These are phyloP conservation scores for Eustoma russellianum DNA, from an alignment of 257 asterid species.

Conservation along the genomic window DNA sequence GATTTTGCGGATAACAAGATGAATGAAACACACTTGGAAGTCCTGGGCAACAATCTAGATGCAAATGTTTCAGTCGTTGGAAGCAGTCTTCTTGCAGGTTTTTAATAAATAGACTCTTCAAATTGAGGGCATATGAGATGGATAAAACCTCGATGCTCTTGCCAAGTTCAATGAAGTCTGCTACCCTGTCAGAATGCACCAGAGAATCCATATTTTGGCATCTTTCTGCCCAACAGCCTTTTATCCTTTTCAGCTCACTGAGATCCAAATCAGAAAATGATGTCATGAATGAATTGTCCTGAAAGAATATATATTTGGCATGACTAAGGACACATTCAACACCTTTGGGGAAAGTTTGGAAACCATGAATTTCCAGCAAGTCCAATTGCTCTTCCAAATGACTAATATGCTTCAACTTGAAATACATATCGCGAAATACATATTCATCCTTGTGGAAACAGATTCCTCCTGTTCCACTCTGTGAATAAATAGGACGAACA, in stretches of 20 bases:
- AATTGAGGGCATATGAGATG: slow-evolving; percentile 8
- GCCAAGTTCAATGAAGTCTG: not conserved
- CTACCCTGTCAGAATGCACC: not conserved
- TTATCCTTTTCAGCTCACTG: slow-evolving; percentile 1
- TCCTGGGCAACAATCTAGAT: slow-evolving; percentile 15
- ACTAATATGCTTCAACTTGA: slow-evolving; percentile 1
- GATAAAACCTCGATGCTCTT: slow-evolving; percentile 3
- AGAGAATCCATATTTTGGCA: slow-evolving; percentile 4
- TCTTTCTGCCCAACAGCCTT: slow-evolving; percentile 14
- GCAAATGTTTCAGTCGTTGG: slow-evolving; percentile 7
- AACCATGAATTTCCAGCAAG: slow-evolving; percentile 11
- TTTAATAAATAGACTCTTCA: slow-evolving; percentile 5
- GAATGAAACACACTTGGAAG: slow-evolving; percentile 5
- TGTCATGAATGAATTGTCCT: slow-evolving; percentile 7
- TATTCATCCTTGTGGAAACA: slow-evolving; percentile 4
- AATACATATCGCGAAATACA: slow-evolving; percentile 1
- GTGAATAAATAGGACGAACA: slow-evolving; percentile 6
- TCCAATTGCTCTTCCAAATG: slow-evolving; percentile 1
- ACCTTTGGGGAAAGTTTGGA: slow-evolving; percentile 2
- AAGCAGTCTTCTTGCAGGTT: slow-evolving; percentile 6
- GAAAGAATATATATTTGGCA: slow-evolving; percentile 5
- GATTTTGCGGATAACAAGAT: slow-evolving; percentile 5
- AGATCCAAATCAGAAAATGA: slow-evolving; percentile 11
- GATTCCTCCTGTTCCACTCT: slow-evolving; percentile 7
- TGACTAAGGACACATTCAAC: slow-evolving; percentile 3